phyloP scores from a whole-genome alignment of 495 filamentous ascomycete genomes.

The Aspergillus indologenus region DNA sequence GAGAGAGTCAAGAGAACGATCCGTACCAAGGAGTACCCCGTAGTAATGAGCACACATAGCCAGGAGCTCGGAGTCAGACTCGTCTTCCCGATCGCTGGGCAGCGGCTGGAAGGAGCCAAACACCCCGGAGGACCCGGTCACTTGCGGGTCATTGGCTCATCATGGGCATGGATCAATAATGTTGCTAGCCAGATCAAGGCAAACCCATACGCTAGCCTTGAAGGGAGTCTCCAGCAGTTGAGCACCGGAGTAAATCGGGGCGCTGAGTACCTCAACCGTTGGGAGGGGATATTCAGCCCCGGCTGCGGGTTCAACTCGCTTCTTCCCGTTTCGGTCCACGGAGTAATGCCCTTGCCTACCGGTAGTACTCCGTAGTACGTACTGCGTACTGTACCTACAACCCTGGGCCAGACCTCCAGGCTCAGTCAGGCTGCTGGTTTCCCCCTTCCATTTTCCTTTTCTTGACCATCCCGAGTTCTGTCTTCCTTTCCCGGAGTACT shows the following conservation, averaged over 20 bases:
- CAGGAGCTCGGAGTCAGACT: neutral
- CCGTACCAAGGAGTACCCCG: slow-evolving; percentile 6
- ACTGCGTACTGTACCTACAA: no score
- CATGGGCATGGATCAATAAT: no score
- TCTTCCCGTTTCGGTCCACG: no score
- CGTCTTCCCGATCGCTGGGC: neutral
- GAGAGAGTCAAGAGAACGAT: slow-evolving; percentile 11
- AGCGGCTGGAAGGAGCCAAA: neutral
- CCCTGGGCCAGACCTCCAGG: no score
- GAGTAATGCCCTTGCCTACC: no score
- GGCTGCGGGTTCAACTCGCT: no score
- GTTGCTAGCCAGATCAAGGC: slow-evolving; percentile 14
- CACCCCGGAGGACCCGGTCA: neutral
- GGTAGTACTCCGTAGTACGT: no score
- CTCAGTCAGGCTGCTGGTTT: no score
- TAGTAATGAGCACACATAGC: slow-evolving; percentile 9
- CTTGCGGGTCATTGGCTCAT: neutral
- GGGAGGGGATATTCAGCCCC: neutral
- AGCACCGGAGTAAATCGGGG: slow-evolving; percentile 24
- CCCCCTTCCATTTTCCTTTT: neutral
- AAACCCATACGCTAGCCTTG: slow-evolving; percentile 9
- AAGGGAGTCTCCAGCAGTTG: slow-evolving; percentile 8
- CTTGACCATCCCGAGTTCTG: neutral
- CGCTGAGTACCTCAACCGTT: slow-evolving; percentile 5
- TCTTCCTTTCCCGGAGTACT: neutral